These are phyloP conservation scores for Coprinopsis marcescibilis DNA, from an alignment of 768 basidiomycete species.

Conservation along the genomic window DNA sequence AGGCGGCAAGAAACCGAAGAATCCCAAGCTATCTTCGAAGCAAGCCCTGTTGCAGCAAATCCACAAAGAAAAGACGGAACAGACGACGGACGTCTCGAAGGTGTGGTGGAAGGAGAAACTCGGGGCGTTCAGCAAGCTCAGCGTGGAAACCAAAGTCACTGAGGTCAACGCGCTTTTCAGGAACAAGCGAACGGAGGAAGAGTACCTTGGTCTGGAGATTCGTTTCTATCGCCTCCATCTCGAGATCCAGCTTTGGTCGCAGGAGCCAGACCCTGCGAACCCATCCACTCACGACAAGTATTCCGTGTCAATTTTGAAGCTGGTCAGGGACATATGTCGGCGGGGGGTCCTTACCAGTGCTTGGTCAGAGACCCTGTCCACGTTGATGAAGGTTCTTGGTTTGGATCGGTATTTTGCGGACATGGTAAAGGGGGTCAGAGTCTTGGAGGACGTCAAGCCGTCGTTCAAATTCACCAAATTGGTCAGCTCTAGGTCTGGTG, in stretches of 20 bases:
- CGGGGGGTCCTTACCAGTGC: slow-evolving; percentile 29
- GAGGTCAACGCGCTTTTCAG: slow-evolving; percentile 34
- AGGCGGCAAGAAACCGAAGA: slow-evolving; percentile 10
- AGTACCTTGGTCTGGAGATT: slow-evolving; percentile 44
- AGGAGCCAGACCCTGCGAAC: slow-evolving; percentile 33
- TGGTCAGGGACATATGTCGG: slow-evolving; percentile 40
- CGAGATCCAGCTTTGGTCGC: slow-evolving; percentile 47
- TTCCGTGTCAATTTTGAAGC: slow-evolving; percentile 40
- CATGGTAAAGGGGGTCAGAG: slow-evolving; percentile 17
- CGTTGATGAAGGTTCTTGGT: slow-evolving; percentile 41
- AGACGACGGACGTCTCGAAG: slow-evolving; percentile 31
- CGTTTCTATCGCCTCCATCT: slow-evolving; percentile 49
- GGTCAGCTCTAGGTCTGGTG: slow-evolving; percentile 37
- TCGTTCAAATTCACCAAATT: slow-evolving; percentile 54
- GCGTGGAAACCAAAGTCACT: slow-evolving; percentile 26
- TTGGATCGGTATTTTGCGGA: slow-evolving; percentile 33
- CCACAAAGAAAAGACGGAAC: slow-evolving; percentile 36
- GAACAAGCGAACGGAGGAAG: slow-evolving; percentile 38
- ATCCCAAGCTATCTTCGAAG: slow-evolving; percentile 20
- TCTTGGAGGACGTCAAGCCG: slow-evolving; percentile 23
- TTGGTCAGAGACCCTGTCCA: slow-evolving; percentile 29
- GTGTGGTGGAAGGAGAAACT: slow-evolving; percentile 53
- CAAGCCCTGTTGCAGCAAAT: slow-evolving; percentile 36
- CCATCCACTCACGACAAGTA: slow-evolving; percentile 37
- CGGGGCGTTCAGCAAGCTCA: slow-evolving; percentile 27